Conservation (phyloP, 257 asterid genomes). For the Fraxinus americana region DNA sequence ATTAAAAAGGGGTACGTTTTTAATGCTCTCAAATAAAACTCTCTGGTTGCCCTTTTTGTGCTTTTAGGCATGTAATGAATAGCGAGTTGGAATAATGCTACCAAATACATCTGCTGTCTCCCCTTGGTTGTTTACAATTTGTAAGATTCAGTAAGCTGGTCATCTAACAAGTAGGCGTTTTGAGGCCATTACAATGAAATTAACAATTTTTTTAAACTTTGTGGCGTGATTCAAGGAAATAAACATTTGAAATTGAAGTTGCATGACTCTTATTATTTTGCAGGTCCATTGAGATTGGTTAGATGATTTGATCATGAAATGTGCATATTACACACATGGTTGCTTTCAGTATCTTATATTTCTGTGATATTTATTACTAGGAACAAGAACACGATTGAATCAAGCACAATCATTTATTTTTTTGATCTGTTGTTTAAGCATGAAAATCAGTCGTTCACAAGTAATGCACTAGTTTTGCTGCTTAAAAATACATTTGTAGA, state of each 20-base stretch:
- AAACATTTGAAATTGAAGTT: conserved; percentile 3
- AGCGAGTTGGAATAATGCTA: neutral
- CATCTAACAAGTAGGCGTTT: conserved; percentile 11
- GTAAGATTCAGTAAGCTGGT: neutral
- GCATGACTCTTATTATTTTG: neutral
- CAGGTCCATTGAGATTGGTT: neutral
- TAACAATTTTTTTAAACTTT: neutral
- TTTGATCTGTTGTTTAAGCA: neutral
- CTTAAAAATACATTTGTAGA: neutral
- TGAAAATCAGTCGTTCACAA: neutral
- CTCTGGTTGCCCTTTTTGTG: neutral
- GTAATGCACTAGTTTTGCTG: neutral
- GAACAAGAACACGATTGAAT: conserved; percentile 7
- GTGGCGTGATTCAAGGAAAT: neutral
- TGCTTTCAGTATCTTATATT: neutral
- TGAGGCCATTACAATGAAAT: neutral
- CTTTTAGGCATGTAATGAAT: neutral
- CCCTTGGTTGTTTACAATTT: conserved; percentile 14
- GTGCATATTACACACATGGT: neutral
- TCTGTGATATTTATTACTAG: neutral
- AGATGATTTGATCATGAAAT: conserved; percentile 1
- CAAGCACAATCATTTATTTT: conserved; percentile 6
- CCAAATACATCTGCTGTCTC: conserved; percentile 1
- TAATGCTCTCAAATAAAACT: neutral
- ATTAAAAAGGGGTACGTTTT: conserved; percentile 68